Base-by-base conservation (phyloP, 306 rosid genomes). In the Nissolia schottii region DNA sequence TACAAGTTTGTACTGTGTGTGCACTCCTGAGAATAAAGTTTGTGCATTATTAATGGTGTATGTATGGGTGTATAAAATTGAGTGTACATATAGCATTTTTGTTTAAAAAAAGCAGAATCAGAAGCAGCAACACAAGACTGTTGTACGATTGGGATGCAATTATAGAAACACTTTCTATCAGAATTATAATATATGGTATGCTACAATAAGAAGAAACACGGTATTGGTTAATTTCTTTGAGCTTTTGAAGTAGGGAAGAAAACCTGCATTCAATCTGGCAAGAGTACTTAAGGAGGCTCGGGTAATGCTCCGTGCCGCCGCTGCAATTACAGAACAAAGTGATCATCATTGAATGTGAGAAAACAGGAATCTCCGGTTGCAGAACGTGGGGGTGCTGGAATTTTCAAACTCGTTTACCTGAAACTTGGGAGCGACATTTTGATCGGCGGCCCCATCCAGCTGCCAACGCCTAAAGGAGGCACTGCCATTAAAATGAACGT, bases 361-460 rank as follows among this genome's bases (percentile, higher is more conserved):
- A n/a, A 64, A 40, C 54, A 50, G 16, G 20, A 40, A 43, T 70
- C 28, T 50, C 2, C 40, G 4, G 32, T 8, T 45, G 11, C 31
- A 72, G 5, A 71, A 41, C 27, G 43, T 23, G 16, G 15, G 58
- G 12, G 66, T 3, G 28, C 34, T 41, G 68, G 32, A n/a, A 3
- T 67, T 4, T 38, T 1, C 71, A 32, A 76, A 57, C 5, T 38
- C n/a, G 12, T 80, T 83, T 79, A 85, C 98, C 98, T 93, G 74
- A 83, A 94, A 79, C 96, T 91, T 76, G 97, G 97, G 77, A 94
- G 98, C 16, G 95, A 83, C 83, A 94, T 75, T 77, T 64, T 89
- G 79, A 91, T 84, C 24, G 75, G 71, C 50, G 96, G 96, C 28
- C 96, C 96, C 87, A 77, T 86, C 97, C 97, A 87, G 40, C 67